Percentiles rank a stretch among this genome's conserved stretches.
Conservation (phyloP, 495 filamentous ascomycete species). For the Aspergillus ostianus region DNA sequence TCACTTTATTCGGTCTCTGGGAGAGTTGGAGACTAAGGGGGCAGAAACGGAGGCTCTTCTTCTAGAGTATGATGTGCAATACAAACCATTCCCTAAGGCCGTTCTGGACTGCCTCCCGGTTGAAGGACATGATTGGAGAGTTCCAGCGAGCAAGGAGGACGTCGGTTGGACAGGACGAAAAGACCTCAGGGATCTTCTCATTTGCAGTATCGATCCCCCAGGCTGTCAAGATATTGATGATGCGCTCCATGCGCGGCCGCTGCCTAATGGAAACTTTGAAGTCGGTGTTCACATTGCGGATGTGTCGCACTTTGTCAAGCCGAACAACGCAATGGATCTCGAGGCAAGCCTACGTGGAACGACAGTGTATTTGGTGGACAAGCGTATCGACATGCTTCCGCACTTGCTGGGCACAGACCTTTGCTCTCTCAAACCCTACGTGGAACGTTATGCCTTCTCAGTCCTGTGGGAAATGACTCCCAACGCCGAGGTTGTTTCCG, state of each 20-base stretch:
- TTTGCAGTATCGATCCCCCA: slow-evolving; percentile 96
- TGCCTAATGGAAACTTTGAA: slow-evolving; percentile 93
- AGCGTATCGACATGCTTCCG: slow-evolving; percentile 98
- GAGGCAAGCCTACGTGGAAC: slow-evolving; percentile 93
- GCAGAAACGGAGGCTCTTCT: slow-evolving; percentile 95
- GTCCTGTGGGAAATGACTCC: slow-evolving; percentile 89
- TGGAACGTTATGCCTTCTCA: slow-evolving; percentile 96
- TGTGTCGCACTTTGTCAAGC: slow-evolving; percentile 97
- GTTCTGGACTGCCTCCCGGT: slow-evolving; percentile 88
- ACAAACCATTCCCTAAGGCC: slow-evolving; percentile 92
- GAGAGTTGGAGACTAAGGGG: slow-evolving; percentile 90
- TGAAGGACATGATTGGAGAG: slow-evolving; percentile 93
- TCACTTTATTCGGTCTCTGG: slow-evolving; percentile 90
- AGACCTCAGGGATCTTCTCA: slow-evolving; percentile 80
- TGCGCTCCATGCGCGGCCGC: slow-evolving; percentile 78
- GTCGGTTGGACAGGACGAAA: slow-evolving; percentile 80
- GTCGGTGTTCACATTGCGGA: slow-evolving; percentile 99
- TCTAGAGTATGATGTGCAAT: slow-evolving; percentile 95
- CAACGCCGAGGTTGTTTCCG: slow-evolving; percentile 77
- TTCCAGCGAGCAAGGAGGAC: slow-evolving; percentile 71
- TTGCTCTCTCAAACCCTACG: slow-evolving; percentile 95
- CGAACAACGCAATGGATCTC: slow-evolving; percentile 93
- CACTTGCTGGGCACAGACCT: slow-evolving; percentile 93
- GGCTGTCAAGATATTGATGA: slow-evolving; percentile 99
- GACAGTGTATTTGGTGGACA: slow-evolving; percentile 96